Evolutionary conservation across 163 green algal genomes (phyloP).

Genomic region (Trebouxiophyceae sp.): DNA sequence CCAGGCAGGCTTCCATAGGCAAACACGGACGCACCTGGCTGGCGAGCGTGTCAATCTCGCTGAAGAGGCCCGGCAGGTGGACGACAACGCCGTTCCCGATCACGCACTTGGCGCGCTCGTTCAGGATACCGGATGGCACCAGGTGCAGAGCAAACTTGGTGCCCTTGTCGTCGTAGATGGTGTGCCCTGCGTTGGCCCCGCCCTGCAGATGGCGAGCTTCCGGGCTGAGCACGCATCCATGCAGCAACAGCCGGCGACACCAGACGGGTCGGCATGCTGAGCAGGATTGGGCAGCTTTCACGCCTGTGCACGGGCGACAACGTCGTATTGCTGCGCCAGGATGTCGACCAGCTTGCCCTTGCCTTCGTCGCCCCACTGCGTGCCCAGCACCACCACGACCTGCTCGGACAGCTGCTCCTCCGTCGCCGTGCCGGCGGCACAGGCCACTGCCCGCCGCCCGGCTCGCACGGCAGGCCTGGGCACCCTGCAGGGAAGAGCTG

Average conservation of each 20-base stretch:
- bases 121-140: constrained; percentile 94
- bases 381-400: constrained; percentile 91
- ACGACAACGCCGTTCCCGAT: constrained; percentile 98
- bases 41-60: constrained; percentile 73
- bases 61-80: constrained; percentile 90
- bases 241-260: too few species aligned
- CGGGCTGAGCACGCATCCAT: too few species aligned
- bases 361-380: constrained; percentile 99
- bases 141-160: constrained; percentile 97
- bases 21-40: constrained; percentile 5
- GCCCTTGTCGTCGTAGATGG: constrained; percentile 94
- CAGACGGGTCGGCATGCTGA: background rate
- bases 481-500: too few species aligned
- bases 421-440: background rate
- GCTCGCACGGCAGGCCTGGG: too few species aligned
- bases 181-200: constrained; percentile 98
- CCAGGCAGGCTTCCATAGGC: too few species aligned
- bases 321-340: constrained; percentile 91
- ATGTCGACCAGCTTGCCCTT: constrained; percentile 99
- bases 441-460: too few species aligned
- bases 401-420: background rate
- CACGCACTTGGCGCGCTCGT: constrained; percentile 80
- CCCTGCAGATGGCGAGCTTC: too few species aligned
- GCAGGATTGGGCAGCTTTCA: background rate
- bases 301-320: constrained; percentile 92